A percentile compares a stretch with the other conserved stretches of the same genome.
Conservation (phyloP, 1,284 basidiomycete species). For the Microbotryomycetes sp. region DNA sequence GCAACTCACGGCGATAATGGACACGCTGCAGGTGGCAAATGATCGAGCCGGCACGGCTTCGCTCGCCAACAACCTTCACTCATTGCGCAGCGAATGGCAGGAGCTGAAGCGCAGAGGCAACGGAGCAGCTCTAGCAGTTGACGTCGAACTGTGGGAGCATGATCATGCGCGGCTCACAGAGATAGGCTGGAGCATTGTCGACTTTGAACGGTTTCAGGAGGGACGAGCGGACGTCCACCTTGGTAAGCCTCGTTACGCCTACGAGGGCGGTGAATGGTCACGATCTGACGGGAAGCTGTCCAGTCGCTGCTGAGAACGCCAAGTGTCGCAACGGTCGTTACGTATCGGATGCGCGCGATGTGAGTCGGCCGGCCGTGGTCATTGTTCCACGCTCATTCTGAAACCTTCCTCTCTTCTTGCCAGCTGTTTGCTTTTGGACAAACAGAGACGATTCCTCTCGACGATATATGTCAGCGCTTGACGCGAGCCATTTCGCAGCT, state of each 20-base stretch:
- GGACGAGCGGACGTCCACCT: background rate
- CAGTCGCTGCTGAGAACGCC: conserved; percentile 52
- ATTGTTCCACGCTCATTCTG: background rate
- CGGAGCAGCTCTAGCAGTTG: background rate
- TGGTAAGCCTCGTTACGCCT: background rate
- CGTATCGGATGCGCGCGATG: conserved; percentile 56
- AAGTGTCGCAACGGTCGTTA: conserved; percentile 55
- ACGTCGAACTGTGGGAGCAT: background rate
- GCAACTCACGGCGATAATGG: background rate
- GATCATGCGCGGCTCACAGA: background rate
- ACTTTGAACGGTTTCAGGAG: background rate
- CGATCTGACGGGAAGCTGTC: too few species aligned
- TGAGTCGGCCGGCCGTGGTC: conserved; percentile 38
- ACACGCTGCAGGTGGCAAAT: background rate
- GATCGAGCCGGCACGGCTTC: background rate
- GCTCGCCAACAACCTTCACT: background rate
- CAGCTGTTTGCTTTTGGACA: conserved; percentile 61
- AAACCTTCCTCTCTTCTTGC: background rate
- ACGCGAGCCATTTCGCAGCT: conserved; percentile 46
- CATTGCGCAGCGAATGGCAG: background rate
- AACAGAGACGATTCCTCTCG: conserved; percentile 51
- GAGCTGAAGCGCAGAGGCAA: background rate
- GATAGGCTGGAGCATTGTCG: background rate
- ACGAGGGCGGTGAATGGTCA: too few species aligned
- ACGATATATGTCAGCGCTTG: conserved; percentile 51